Evolutionary conservation across 2,329 filamentous ascomycete species (phyloP).

Genomic region (Trichoderma atrobrunneum): DNA sequence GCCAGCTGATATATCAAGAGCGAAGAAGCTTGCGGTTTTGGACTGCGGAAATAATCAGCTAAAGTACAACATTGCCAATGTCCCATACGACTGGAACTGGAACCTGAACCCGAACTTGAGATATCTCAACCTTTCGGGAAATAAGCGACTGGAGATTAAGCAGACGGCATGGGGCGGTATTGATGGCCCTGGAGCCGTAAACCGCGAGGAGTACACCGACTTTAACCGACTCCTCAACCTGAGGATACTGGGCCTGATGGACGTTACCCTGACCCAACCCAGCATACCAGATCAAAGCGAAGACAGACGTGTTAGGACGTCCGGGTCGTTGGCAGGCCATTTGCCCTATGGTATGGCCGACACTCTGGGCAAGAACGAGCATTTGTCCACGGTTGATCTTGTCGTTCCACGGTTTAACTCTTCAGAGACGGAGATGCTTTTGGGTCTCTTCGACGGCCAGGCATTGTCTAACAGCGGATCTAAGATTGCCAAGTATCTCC

Average conservation of each 20-base stretch:
- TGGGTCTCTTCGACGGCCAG: slow-evolving; percentile 96
- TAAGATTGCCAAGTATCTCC: slow-evolving; percentile 92
- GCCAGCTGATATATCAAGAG: slow-evolving; percentile 90
- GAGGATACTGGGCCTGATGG: slow-evolving; percentile 90
- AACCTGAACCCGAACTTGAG: slow-evolving; percentile 94
- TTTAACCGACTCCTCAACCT: slow-evolving; percentile 83
- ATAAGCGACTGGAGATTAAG: slow-evolving; percentile 92
- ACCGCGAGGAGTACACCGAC: slow-evolving; percentile 71
- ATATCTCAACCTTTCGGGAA: slow-evolving; percentile 94
- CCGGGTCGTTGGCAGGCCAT: slow-evolving; percentile 85
- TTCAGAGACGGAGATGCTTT: slow-evolving; percentile 81
- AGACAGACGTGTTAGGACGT: slow-evolving; percentile 92
- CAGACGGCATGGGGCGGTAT: slow-evolving; percentile 46
- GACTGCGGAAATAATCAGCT: slow-evolving; percentile 93
- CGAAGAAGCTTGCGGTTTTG: slow-evolving; percentile 84
- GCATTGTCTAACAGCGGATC: slow-evolving; percentile 85
- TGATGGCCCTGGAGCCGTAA: slow-evolving; percentile 52
- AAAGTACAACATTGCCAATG: slow-evolving; percentile 99
- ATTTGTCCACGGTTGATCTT: slow-evolving; percentile 92
- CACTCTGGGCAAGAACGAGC: slow-evolving; percentile 86
- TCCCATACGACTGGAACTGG: slow-evolving; percentile 99
- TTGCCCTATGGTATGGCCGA: slow-evolving; percentile 98
- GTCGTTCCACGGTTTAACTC: slow-evolving; percentile 90
- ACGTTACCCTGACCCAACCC: slow-evolving; percentile 90
- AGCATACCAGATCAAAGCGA: slow-evolving; percentile 94